Evolutionary conservation across 305 asterid genomes (phyloP).

Genomic region (Fraxinus baroniana): DNA sequence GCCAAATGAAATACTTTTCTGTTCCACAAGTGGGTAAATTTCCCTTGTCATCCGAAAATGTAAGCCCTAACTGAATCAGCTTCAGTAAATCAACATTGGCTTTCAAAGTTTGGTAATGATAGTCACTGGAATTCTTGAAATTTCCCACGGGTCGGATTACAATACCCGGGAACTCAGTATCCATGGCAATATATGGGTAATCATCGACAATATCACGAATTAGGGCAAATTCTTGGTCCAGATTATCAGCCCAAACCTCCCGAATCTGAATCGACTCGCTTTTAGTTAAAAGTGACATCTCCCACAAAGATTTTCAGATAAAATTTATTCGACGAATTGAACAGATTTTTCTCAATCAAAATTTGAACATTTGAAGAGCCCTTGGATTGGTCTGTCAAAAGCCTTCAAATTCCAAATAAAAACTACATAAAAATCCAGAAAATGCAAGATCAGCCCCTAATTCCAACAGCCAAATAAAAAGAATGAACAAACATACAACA

Average conservation of each 20-base stretch:
- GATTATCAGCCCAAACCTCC: neutral
- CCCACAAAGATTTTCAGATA: neutral
- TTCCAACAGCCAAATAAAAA: neutral
- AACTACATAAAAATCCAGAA: neutral
- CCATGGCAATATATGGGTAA: constrained; percentile 2
- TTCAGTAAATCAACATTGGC: neutral
- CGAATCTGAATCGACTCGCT: neutral
- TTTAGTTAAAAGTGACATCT: neutral
- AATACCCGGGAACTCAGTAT: neutral
- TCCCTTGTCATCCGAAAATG: neutral
- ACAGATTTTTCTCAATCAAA: neutral
- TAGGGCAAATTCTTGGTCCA: neutral
- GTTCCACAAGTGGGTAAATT: neutral
- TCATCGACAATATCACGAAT: neutral
- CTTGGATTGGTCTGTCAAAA: neutral
- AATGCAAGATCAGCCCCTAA: neutral
- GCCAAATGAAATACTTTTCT: neutral
- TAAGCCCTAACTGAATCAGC: neutral
- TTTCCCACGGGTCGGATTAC: neutral
- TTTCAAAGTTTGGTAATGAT: neutral
- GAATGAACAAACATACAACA: neutral
- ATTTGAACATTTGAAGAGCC: neutral
- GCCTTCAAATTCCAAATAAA: neutral
- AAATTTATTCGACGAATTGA: neutral
- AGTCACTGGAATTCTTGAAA: neutral